Conservation (phyloP, 495 filamentous ascomycete genomes). For the Penicillium psychrofluorescens region DNA sequence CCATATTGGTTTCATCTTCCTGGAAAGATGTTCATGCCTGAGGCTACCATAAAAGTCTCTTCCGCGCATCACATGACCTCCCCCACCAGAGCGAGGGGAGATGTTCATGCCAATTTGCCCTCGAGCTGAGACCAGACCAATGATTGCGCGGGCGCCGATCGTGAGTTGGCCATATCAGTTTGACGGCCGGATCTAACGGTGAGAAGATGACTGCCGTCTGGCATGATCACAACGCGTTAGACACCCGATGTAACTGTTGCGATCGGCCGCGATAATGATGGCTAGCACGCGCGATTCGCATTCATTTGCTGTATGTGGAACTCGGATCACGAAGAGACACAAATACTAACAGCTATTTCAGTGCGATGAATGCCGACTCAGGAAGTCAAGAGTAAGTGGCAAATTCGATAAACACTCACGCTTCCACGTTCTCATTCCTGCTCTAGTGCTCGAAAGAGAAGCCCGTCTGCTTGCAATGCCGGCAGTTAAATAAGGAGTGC, state of each 20-base stretch:
- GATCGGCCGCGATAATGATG: slow-evolving; percentile 31
- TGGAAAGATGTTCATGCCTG: slow-evolving; percentile 10
- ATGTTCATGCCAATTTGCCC: no score
- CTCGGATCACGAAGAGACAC: background rate
- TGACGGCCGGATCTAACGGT: slow-evolving; percentile 1
- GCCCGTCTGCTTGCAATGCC: slow-evolving; percentile 37
- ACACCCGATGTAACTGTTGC: slow-evolving; percentile 16
- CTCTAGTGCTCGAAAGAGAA: slow-evolving; percentile 42
- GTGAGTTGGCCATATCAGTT: slow-evolving; percentile 24
- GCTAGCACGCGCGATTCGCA: slow-evolving; percentile 41
- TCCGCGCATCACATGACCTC: slow-evolving; percentile 25
- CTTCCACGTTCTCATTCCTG: background rate
- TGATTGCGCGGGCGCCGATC: slow-evolving; percentile 29
- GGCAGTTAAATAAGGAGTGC: slow-evolving; percentile 38
- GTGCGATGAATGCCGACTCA: slow-evolving; percentile 45
- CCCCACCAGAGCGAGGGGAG: slow-evolving; percentile 27
- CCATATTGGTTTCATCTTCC: background rate
- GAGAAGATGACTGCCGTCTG: slow-evolving; percentile 31
- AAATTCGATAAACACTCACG: background rate
- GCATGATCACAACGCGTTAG: slow-evolving; percentile 29
- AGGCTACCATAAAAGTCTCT: slow-evolving; percentile 18
- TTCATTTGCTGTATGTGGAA: slow-evolving; percentile 37
- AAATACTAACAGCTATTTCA: slow-evolving; percentile 5
- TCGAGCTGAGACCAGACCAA: slow-evolving; percentile 8
- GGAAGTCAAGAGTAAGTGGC: slow-evolving; percentile 39